phyloP scores from a whole-genome alignment of 2,329 filamentous ascomycete genomes.

The Hypoxylon sp. region DNA sequence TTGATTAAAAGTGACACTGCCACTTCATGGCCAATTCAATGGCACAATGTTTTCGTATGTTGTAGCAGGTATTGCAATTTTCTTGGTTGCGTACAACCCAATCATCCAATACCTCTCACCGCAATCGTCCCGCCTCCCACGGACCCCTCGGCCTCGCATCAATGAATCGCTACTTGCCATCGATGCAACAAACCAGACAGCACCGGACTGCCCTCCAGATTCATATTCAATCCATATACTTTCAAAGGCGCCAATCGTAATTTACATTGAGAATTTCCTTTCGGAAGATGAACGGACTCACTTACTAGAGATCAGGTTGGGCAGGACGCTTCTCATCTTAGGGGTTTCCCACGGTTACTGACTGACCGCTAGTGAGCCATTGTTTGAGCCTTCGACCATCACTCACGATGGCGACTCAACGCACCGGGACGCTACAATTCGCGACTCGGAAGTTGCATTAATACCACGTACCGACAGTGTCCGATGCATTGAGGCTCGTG shows the following conservation, averaged over 20 bases:
- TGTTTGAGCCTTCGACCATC: slow-evolving; percentile 66
- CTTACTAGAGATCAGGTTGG: slow-evolving; percentile 66
- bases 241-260: slow-evolving; percentile 65
- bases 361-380: slow-evolving; percentile 57
- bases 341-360: slow-evolving; percentile 4
- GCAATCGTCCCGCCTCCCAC: slow-evolving; percentile 51
- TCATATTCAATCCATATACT: slow-evolving; percentile 64
- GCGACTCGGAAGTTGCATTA: slow-evolving; percentile 68
- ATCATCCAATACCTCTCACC: slow-evolving; percentile 57
- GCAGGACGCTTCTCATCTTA: background rate
- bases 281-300: slow-evolving; percentile 61
- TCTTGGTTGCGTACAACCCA: slow-evolving; percentile 63
- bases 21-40: slow-evolving; percentile 13
- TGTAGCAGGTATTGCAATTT: slow-evolving; percentile 59
- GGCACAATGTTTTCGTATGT: slow-evolving; percentile 62
- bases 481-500: slow-evolving; percentile 61
- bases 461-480: slow-evolving; percentile 62
- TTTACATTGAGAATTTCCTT: slow-evolving; percentile 69
- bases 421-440: slow-evolving; percentile 61
- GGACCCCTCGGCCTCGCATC: slow-evolving; percentile 61
- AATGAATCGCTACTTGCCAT: slow-evolving; percentile 67
- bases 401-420: slow-evolving; percentile 63
- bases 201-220: slow-evolving; percentile 57
- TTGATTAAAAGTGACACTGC: background rate
- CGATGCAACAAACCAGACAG: slow-evolving; percentile 58